Evolutionary conservation across 75 land plant genomes (phyloP).

Genomic region (Chamaecyparis obtusa): DNA sequence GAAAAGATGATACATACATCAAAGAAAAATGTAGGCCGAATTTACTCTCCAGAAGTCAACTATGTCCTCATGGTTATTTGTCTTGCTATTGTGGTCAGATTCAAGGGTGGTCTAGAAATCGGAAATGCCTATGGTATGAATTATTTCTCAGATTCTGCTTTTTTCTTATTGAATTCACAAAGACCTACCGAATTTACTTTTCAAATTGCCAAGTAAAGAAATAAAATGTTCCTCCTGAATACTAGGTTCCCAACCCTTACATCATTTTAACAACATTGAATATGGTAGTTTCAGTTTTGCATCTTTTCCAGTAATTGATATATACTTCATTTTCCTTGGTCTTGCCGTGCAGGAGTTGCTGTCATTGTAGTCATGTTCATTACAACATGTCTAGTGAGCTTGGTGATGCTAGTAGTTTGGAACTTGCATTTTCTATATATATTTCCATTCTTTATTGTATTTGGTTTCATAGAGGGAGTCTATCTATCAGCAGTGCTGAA

Average conservation of each 20-base stretch:
- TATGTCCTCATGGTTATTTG: conserved; percentile 52
- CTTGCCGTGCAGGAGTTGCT: conserved; percentile 35
- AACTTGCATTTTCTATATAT: conserved; percentile 17
- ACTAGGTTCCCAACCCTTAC: not conserved
- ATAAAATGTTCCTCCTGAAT: too few species aligned
- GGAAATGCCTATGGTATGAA: conserved; percentile 54
- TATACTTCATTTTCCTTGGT: not conserved
- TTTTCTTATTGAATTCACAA: not conserved
- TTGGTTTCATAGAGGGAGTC: conserved; percentile 35
- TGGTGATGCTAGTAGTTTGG: conserved; percentile 59
- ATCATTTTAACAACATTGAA: not conserved
- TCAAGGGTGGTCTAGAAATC: conserved; percentile 30
- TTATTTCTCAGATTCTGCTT: not conserved
- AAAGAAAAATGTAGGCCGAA: conserved; percentile 37
- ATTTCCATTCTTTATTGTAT: conserved; percentile 26
- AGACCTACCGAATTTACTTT: not conserved
- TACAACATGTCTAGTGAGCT: conserved; percentile 42
- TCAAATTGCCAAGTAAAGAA: too few species aligned
- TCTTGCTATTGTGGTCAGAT: conserved; percentile 30
- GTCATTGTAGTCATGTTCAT: conserved; percentile 64
- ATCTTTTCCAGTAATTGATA: not conserved
- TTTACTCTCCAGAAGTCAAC: conserved; percentile 64
- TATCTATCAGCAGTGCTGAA: conserved; percentile 46
- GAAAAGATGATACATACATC: conserved; percentile 58
- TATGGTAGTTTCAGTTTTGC: not conserved